A percentile compares a stretch with the other conserved stretches of the same genome.
These are phyloP conservation scores for Chrysoporthe cubensis DNA, from an alignment of 2,329 filamentous ascomycete genomes.

Conservation along the genomic window DNA sequence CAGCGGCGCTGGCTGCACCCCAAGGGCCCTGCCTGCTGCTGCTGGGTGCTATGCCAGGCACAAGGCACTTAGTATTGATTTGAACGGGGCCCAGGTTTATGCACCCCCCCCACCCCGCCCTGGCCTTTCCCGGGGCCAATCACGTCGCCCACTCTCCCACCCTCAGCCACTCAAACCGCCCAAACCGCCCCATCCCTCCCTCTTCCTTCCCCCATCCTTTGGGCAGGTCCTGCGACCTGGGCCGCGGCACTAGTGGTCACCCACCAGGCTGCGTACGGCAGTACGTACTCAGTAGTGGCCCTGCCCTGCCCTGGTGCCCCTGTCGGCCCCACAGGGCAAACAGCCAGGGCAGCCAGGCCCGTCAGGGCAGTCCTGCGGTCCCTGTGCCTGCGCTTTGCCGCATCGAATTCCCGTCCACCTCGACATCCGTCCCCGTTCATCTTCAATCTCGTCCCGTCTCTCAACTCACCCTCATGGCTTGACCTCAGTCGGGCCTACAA, in stretches of 20 bases:
- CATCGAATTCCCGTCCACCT: constrained; percentile 6
- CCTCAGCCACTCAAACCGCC: constrained; percentile 12
- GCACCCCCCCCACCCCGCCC: constrained; percentile 4
- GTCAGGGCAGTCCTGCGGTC: not conserved
- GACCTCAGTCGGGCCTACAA: constrained; percentile 11
- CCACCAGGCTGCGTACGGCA: not conserved
- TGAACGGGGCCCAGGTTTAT: not conserved
- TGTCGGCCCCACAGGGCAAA: not conserved
- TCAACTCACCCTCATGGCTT: not conserved
- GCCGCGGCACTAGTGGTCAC: not conserved
- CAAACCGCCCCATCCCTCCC: constrained; percentile 7
- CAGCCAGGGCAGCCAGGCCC: too few species aligned
- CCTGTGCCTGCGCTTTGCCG: constrained; percentile 1
- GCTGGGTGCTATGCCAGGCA: not conserved
- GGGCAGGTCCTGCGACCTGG: not conserved
- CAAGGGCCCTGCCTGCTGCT: not conserved
- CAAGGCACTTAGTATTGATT: not conserved
- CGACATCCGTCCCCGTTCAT: not conserved
- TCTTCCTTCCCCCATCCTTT: constrained; percentile 5
- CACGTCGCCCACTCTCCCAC: constrained; percentile 3
- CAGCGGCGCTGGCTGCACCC: not conserved
- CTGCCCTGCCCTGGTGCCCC: not conserved
- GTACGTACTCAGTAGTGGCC: not conserved
- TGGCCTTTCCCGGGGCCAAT: constrained; percentile 11
- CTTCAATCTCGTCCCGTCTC: constrained; percentile 14